Evolutionary conservation across 352 stramenopile genomes (phyloP).

Genomic region (Phytopythium kandeliae): DNA sequence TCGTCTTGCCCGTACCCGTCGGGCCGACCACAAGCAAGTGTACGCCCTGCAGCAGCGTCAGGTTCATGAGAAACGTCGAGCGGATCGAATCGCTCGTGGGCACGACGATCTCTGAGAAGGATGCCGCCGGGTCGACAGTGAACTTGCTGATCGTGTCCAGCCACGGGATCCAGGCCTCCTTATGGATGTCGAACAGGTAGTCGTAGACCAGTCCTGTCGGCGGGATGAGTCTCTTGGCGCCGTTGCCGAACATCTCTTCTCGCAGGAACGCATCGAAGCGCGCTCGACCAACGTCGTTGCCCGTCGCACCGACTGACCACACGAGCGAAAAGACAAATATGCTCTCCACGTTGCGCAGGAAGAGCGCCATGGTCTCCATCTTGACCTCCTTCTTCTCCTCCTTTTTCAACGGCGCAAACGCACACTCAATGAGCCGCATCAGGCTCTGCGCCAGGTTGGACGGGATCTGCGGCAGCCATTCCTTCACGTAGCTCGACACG

Average conservation of each 20-base stretch:
- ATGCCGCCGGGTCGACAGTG: conserved; percentile 59
- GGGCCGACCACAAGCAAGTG: conserved; percentile 93
- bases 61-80: conserved; percentile 90
- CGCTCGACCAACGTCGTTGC: conserved; percentile 77
- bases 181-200: conserved; percentile 84
- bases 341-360: conserved; percentile 75
- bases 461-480: conserved; percentile 90
- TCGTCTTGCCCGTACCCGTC: conserved; percentile 93
- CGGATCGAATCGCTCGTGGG: conserved; percentile 92
- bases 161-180: conserved; percentile 86
- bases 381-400: conserved; percentile 86
- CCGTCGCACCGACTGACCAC: conserved; percentile 90
- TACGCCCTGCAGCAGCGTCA: conserved; percentile 72
- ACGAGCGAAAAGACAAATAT: conserved; percentile 92
- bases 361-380: conserved; percentile 58
- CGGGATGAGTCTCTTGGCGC: conserved; percentile 51
- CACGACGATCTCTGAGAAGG: conserved; percentile 91
- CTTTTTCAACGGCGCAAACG: conserved; percentile 74
- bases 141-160: conserved; percentile 88
- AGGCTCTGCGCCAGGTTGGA: conserved; percentile 89
- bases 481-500: conserved; percentile 83
- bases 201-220: conserved; percentile 80
- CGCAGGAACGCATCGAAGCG: conserved; percentile 87
- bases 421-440: conserved; percentile 91
- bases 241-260: conserved; percentile 67